phyloP scores from a whole-genome alignment of 495 filamentous ascomycete species.

The Aspergillus diversus region DNA sequence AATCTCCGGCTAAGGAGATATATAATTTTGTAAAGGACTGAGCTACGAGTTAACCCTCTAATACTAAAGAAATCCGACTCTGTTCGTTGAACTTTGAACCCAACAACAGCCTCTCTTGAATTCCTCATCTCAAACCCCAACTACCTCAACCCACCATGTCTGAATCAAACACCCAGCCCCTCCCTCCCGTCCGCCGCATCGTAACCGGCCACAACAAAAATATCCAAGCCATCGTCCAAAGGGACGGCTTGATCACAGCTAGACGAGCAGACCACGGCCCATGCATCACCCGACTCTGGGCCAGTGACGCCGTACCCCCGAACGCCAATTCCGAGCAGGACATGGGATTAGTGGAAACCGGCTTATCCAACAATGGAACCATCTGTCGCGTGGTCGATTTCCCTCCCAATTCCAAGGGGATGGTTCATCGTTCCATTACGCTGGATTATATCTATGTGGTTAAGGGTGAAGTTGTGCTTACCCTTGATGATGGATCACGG shows the following conservation, averaged over 20 bases:
- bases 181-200: conserved; percentile 6
- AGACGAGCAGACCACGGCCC: not conserved
- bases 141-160: not conserved
- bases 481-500: conserved; percentile 4
- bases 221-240: not conserved
- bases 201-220: conserved; percentile 12
- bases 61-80: too few relatives aligned
- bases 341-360: not conserved
- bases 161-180: not conserved
- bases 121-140: not conserved
- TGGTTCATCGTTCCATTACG: conserved; percentile 14
- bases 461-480: conserved; percentile 1
- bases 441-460: conserved; percentile 11
- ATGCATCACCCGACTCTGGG: conserved; percentile 7
- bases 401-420: conserved; percentile 2
- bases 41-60: too few relatives aligned
- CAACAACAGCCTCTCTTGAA: not conserved
- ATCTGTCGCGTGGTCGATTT: not conserved
- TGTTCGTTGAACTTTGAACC: too few relatives aligned
- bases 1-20: too few relatives aligned
- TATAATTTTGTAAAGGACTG: too few relatives aligned
- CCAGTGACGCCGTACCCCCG: not conserved
- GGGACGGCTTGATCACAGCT: not conserved
- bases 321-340: not conserved
- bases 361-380: not conserved